These are phyloP conservation scores for Rhodamnia rubescens DNA, from an alignment of 345 rosid species.

Conservation along the genomic window DNA sequence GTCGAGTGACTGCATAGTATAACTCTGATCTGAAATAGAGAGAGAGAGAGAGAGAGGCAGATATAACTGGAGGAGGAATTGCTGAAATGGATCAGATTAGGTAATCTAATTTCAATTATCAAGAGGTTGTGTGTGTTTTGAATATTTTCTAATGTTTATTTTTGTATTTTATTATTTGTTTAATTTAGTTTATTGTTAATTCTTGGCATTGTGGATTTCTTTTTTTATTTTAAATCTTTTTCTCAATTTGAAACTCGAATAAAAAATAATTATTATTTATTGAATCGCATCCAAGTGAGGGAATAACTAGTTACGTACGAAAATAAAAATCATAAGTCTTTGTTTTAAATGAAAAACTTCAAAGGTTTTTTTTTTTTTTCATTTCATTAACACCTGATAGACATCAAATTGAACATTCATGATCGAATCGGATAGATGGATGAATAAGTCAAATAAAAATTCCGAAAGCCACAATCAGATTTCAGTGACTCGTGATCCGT, in stretches of 20 bases:
- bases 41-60: neutral
- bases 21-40: neutral
- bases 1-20: neutral
- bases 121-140: no score
- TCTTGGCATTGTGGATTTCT: neutral
- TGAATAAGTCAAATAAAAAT: neutral
- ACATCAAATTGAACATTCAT: no score
- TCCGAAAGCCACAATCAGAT: neutral
- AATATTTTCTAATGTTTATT: no score
- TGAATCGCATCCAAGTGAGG: neutral
- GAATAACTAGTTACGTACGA: neutral
- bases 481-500: neutral
- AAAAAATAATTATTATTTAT: neutral
- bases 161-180: no score
- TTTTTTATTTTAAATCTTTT: neutral
- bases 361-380: neutral
- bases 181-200: no score
- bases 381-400: rapidly evolving
- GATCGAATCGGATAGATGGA: neutral
- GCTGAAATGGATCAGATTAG: neutral
- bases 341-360: neutral
- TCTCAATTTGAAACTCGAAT: neutral
- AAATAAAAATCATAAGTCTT: neutral
- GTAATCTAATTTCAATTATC: neutral
- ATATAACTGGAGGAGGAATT: neutral